phyloP scores from a whole-genome alignment of 441 rosid genomes.

The Arabidopsis hybrid region DNA sequence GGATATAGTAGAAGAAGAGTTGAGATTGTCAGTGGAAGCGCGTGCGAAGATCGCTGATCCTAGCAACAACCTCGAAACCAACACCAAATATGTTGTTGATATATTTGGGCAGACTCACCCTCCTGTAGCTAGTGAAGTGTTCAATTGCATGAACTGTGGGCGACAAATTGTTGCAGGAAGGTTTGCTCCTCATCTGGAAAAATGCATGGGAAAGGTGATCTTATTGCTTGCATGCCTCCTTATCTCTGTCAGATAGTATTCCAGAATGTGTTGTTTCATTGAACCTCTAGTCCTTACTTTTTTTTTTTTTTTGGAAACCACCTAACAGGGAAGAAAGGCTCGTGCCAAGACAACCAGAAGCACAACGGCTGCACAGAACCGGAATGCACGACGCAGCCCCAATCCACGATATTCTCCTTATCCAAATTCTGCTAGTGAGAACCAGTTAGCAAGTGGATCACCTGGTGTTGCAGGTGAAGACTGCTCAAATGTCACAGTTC shows the following conservation, averaged over 20 bases:
- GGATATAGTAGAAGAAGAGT: constrained; percentile 89
- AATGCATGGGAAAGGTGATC: constrained; percentile 96
- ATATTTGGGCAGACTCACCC: constrained; percentile 94
- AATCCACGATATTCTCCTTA: constrained; percentile 61
- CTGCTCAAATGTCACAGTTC: constrained; percentile 58
- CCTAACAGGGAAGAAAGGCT: constrained; percentile 87
- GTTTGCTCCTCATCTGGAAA: constrained; percentile 96
- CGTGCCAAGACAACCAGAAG: constrained; percentile 81
- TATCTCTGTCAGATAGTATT: background rate
- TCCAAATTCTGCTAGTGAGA: constrained; percentile 59
- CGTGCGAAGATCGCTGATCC: constrained; percentile 79
- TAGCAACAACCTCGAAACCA: constrained; percentile 67
- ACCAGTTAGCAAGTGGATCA: constrained; percentile 66
- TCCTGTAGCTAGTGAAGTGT: constrained; percentile 75
- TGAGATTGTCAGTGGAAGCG: constrained; percentile 84
- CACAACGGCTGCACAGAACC: constrained; percentile 79
- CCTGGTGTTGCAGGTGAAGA: constrained; percentile 65
- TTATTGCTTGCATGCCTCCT: constrained; percentile 12
- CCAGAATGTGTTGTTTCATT: background rate
- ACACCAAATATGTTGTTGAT: constrained; percentile 83
- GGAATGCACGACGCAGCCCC: constrained; percentile 70
- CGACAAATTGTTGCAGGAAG: constrained; percentile 86
- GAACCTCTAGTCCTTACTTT: background rate
- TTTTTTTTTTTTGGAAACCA: constrained; percentile 21
- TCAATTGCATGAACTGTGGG: constrained; percentile 95